Evolutionary conservation across 225 moss, liverwort and hornwort species (phyloP).

Genomic region (Pleurozium schreberi): DNA sequence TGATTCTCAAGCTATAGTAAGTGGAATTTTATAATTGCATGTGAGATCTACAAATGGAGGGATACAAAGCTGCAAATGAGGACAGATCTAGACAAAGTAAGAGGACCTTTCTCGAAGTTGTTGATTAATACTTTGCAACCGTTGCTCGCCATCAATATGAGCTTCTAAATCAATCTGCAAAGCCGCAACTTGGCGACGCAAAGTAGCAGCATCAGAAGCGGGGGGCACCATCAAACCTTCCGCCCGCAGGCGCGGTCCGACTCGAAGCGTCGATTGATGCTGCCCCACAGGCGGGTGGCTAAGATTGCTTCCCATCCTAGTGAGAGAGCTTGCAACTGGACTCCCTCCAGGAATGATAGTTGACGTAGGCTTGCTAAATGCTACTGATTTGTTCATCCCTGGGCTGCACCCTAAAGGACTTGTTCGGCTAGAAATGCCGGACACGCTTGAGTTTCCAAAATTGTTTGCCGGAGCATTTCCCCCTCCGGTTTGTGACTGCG

Average conservation of each 20-base stretch:
- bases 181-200: conserved; percentile 91
- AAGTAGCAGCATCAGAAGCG: conserved; percentile 87
- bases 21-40: background rate
- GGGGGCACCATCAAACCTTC: conserved; percentile 94
- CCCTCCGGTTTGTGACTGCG: conserved; percentile 12
- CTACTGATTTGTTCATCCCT: conserved; percentile 62
- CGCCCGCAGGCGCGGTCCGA: conserved; percentile 75
- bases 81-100: background rate
- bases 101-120: conserved; percentile 76
- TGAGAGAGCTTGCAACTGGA: conserved; percentile 18
- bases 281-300: conserved; percentile 15
- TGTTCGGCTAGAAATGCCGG: conserved; percentile 57
- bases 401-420: conserved; percentile 34
- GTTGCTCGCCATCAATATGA: conserved; percentile 86
- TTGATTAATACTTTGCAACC: conserved; percentile 81
- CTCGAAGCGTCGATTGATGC: conserved; percentile 44
- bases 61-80: background rate
- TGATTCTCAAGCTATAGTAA: background rate
- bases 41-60: background rate
- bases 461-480: background rate
- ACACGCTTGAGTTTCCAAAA: conserved; percentile 34
- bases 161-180: conserved; percentile 91
- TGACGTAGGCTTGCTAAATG: conserved; percentile 67
- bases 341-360: conserved; percentile 40
- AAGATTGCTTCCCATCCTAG: conserved; percentile 13